phyloP scores from a whole-genome alignment of 148 eudicot genomes.

The Bassia scoparia region DNA sequence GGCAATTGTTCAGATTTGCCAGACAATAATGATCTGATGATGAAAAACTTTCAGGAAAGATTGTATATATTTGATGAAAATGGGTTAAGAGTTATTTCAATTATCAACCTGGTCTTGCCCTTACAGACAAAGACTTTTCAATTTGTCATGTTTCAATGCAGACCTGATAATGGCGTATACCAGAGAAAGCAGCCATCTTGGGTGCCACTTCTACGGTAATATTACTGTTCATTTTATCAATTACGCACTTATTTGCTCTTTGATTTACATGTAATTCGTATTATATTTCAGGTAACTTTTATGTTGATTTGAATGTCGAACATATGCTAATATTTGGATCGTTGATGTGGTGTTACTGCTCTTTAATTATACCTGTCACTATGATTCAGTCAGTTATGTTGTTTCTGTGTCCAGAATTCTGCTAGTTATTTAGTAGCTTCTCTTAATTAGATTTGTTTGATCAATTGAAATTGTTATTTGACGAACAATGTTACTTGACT shows the following conservation, averaged over 20 bases:
- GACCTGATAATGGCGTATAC: conserved; percentile 63
- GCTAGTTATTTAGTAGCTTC: too few species aligned
- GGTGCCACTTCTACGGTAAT: conserved; percentile 70
- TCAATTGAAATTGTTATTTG: too few species aligned
- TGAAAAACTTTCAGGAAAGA: conserved; percentile 6
- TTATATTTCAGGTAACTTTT: too few species aligned
- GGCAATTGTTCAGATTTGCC: conserved; percentile 2
- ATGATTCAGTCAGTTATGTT: too few species aligned
- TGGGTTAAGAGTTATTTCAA: conserved; percentile 69
- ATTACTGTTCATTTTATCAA: neutral
- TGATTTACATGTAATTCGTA: too few species aligned
- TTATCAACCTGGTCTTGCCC: conserved; percentile 74
- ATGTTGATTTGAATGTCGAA: too few species aligned
- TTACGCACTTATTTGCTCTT: neutral
- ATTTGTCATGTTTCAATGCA: conserved; percentile 69
- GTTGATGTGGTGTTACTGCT: too few species aligned
- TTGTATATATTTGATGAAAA: conserved; percentile 70
- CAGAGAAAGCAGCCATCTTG: conserved; percentile 70
- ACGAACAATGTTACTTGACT: too few species aligned
- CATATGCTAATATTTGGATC: too few species aligned
- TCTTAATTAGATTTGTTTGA: too few species aligned
- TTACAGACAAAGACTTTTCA: conserved; percentile 64
- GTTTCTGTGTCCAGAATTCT: too few species aligned
- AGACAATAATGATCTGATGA: neutral
- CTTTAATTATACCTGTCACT: too few species aligned